These are phyloP conservation scores for Dendrocalamus sinicus DNA, from an alignment of 176 grass and related monocot species.

Conservation along the genomic window DNA sequence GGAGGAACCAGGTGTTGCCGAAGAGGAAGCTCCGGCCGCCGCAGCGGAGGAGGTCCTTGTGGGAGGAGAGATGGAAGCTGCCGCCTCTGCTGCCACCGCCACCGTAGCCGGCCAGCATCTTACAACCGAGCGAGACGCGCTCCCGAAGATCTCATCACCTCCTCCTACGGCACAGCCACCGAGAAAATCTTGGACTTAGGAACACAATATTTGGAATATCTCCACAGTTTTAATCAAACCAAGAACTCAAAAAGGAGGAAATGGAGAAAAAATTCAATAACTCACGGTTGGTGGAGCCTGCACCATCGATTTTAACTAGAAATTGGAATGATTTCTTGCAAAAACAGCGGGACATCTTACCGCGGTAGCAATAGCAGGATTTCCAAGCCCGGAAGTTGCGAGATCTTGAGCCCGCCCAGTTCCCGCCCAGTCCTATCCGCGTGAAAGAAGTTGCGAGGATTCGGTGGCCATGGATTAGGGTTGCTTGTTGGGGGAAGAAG, in stretches of 20 bases:
- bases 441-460: not conserved
- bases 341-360: slow-evolving; percentile 24
- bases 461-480: slow-evolving; percentile 43
- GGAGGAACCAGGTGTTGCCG: slow-evolving; percentile 83
- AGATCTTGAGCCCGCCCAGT: slow-evolving; percentile 25
- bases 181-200: not conserved
- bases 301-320: not conserved
- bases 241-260: not conserved
- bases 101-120: slow-evolving; percentile 53
- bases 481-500: slow-evolving; percentile 30
- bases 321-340: slow-evolving; percentile 10
- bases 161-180: slow-evolving; percentile 12
- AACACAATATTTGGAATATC: not conserved
- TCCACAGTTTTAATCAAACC: slow-evolving; percentile 1
- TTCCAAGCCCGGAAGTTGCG: not conserved
- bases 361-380: slow-evolving; percentile 12
- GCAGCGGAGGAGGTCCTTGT: slow-evolving; percentile 50
- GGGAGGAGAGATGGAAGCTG: slow-evolving; percentile 51
- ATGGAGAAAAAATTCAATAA: not conserved
- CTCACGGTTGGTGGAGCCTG: not conserved
- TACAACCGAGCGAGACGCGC: slow-evolving; percentile 49
- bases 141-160: slow-evolving; percentile 58
- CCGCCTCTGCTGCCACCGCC: slow-evolving; percentile 22
- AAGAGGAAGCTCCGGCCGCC: slow-evolving; percentile 68
- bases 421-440: not conserved